These are phyloP conservation scores for Naganishia vishniacii DNA, from an alignment of 768 basidiomycete species.

Conservation along the genomic window DNA sequence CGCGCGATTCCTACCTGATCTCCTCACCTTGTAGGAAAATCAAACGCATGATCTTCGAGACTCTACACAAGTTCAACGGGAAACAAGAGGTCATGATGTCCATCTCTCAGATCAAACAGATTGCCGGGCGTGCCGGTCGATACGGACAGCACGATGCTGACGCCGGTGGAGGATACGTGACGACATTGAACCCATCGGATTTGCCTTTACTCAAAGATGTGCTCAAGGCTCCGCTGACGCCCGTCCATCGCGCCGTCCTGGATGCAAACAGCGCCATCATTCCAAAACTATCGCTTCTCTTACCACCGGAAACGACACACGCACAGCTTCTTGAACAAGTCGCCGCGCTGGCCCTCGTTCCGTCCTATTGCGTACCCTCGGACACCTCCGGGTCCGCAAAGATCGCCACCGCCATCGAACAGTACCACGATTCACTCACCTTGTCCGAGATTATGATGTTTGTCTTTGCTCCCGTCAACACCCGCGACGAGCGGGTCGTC, in stretches of 20 bases:
- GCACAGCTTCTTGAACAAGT: constrained; percentile 46
- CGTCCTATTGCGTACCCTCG: constrained; percentile 40
- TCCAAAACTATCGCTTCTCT: constrained; percentile 39
- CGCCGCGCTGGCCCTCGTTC: constrained; percentile 38
- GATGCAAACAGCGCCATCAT: constrained; percentile 38
- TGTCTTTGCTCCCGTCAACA: constrained; percentile 46
- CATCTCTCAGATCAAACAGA: constrained; percentile 80
- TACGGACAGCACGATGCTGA: constrained; percentile 60
- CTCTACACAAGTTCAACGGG: constrained; percentile 65
- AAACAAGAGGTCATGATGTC: constrained; percentile 54
- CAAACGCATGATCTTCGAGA: constrained; percentile 72
- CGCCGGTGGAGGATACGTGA: constrained; percentile 61
- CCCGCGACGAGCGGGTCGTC: constrained; percentile 41
- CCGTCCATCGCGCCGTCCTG: constrained; percentile 58
- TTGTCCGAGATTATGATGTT: constrained; percentile 47
- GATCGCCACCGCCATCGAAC: constrained; percentile 43
- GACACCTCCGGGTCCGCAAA: constrained; percentile 25
- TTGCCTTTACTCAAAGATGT: constrained; percentile 59
- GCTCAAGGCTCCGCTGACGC: constrained; percentile 54
- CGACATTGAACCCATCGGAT: constrained; percentile 63
- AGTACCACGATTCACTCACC: constrained; percentile 37
- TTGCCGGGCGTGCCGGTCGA: constrained; percentile 87
- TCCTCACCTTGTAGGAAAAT: constrained; percentile 88
- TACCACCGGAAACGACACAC: constrained; percentile 46
- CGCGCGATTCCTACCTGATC: not conserved